phyloP scores from a whole-genome alignment of 139 green algal genomes.

The Auxenochlorella pyrenoidosa region DNA sequence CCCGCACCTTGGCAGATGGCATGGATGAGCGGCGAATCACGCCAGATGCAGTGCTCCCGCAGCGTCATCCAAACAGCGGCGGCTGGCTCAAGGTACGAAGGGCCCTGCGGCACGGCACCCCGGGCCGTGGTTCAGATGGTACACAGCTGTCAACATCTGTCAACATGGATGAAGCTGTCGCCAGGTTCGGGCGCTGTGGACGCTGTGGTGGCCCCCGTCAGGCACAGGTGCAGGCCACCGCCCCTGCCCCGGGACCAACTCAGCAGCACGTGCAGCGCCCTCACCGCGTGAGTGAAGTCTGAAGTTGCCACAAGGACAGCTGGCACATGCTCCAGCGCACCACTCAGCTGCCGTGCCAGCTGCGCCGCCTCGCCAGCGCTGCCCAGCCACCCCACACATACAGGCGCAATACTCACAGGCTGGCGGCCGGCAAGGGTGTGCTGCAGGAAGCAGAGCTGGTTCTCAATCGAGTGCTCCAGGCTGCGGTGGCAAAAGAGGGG shows the following conservation, averaged over 20 bases:
- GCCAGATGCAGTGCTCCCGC: constrained; percentile 23
- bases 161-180: too few relatives aligned
- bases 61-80: constrained; percentile 13
- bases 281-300: constrained; percentile 46
- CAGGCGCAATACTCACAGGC: constrained; percentile 5
- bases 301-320: constrained; percentile 30
- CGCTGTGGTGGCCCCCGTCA: too few relatives aligned
- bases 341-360: neutral
- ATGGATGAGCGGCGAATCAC: constrained; percentile 38
- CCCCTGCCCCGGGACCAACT: too few relatives aligned
- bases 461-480: constrained; percentile 44
- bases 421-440: neutral
- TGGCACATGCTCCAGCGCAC: neutral
- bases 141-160: too few relatives aligned
- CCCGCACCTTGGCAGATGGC: constrained; percentile 1
- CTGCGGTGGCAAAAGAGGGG: neutral
- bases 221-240: too few relatives aligned
- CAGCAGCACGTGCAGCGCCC: neutral
- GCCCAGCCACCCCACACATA: constrained; percentile 40
- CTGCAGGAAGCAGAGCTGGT: constrained; percentile 49
- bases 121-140: too few relatives aligned
- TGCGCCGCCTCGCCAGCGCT: neutral
- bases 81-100: constrained; percentile 30
- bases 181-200: too few relatives aligned
- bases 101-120: neutral